These are phyloP conservation scores for Peronospora destructor DNA, from an alignment of 352 stramenopile genomes.

Conservation along the genomic window DNA sequence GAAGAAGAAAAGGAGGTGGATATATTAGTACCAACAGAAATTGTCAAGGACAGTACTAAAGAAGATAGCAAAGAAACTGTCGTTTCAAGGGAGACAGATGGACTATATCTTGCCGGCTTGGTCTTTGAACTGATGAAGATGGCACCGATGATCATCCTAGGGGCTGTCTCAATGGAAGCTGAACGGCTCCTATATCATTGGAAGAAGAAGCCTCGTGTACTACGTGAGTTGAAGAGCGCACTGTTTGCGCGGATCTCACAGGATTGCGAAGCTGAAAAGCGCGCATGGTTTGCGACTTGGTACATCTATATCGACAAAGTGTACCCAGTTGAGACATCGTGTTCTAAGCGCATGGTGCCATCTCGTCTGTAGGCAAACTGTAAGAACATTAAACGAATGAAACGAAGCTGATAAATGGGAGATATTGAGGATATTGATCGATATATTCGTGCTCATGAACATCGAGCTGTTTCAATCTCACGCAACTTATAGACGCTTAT, in stretches of 20 bases:
- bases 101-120: slow-evolving; percentile 44
- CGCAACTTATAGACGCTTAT: slow-evolving; percentile 60
- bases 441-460: slow-evolving; percentile 6
- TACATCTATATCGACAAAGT: slow-evolving; percentile 41
- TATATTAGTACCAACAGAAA: background rate
- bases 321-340: slow-evolving; percentile 19
- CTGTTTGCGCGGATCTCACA: slow-evolving; percentile 44
- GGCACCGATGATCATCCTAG: slow-evolving; percentile 37
- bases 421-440: background rate
- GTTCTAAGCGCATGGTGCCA: background rate
- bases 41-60: background rate
- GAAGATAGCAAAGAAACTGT: slow-evolving; percentile 5
- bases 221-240: slow-evolving; percentile 31
- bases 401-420: slow-evolving; percentile 2
- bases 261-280: slow-evolving; percentile 54
- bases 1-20: slow-evolving; percentile 11
- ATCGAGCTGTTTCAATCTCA: background rate
- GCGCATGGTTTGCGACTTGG: slow-evolving; percentile 55
- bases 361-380: slow-evolving; percentile 21
- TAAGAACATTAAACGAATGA: background rate
- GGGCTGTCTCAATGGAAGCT: slow-evolving; percentile 31
- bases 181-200: slow-evolving; percentile 31
- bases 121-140: slow-evolving; percentile 65
- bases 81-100: slow-evolving; percentile 18
- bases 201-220: slow-evolving; percentile 13